These are phyloP conservation scores for Lactarius hengduanensis DNA, from an alignment of 768 basidiomycete species.

Conservation along the genomic window DNA sequence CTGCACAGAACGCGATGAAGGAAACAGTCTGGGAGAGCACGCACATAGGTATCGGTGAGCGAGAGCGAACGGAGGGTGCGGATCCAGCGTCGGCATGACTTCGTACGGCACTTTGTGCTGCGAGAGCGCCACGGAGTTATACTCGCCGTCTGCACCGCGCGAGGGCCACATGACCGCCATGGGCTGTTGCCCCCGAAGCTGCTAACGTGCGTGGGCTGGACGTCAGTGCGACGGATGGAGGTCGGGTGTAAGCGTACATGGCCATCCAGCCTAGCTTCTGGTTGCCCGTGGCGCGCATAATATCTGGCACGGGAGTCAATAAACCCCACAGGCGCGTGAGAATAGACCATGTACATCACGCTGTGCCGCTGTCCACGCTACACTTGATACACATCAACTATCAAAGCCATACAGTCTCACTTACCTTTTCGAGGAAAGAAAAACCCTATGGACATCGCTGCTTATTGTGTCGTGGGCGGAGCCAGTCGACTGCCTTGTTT, in stretches of 20 bases:
- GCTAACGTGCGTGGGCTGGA: constrained; percentile 35
- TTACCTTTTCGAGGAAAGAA: neutral
- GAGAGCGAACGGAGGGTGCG: constrained; percentile 49
- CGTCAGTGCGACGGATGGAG: neutral
- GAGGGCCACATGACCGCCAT: constrained; percentile 80
- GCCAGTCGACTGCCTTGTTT: neutral
- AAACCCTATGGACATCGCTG: neutral
- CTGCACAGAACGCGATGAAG: neutral
- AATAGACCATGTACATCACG: constrained; percentile 16
- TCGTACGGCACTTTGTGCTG: constrained; percentile 55
- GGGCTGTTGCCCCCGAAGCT: constrained; percentile 57
- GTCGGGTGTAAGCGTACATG: constrained; percentile 13
- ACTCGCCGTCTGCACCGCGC: constrained; percentile 41
- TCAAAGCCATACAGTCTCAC: neutral
- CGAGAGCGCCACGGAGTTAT: constrained; percentile 52
- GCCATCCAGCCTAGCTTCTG: constrained; percentile 32
- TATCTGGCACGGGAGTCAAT: constrained; percentile 21
- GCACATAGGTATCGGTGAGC: constrained; percentile 39
- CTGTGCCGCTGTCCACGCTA: constrained; percentile 9
- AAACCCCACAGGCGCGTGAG: too few species aligned
- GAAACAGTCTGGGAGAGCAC: neutral
- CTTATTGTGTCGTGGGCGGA: constrained; percentile 15
- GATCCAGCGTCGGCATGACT: constrained; percentile 55
- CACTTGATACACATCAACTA: constrained; percentile 24
- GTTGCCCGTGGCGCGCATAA: constrained; percentile 26